phyloP scores from a whole-genome alignment of 495 filamentous ascomycete genomes.

The Penicillium robsamsonii region DNA sequence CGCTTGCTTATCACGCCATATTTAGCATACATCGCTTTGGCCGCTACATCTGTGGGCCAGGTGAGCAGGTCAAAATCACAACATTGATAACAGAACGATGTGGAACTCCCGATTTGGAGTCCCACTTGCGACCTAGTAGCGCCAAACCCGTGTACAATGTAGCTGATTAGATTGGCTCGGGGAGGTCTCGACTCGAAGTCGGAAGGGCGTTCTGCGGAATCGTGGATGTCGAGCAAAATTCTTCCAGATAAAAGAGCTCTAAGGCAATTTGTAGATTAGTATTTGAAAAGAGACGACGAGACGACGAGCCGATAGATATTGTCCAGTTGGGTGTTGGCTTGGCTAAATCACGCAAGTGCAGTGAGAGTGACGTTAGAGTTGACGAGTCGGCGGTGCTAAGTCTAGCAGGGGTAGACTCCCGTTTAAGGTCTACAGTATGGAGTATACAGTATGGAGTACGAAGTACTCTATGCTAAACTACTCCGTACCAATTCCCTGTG shows the following conservation, averaged over 20 bases:
- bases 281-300: neutral
- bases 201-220: neutral
- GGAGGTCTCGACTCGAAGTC: neutral
- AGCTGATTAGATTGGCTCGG: neutral
- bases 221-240: neutral
- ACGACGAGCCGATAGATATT: neutral
- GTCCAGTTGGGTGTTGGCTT: slow-evolving; percentile 4
- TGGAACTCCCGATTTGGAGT: neutral
- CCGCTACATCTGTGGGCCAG: neutral
- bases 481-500: too few species aligned
- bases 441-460: neutral
- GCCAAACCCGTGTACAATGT: neutral
- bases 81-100: slow-evolving; percentile 3
- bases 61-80: neutral
- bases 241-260: neutral
- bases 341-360: slow-evolving; percentile 26
- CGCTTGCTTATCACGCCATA: slow-evolving; percentile 25
- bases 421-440: too few species aligned
- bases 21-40: neutral
- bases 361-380: slow-evolving; percentile 24
- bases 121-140: slow-evolving; percentile 1
- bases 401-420: neutral
- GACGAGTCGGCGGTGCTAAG: slow-evolving; percentile 8
- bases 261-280: neutral
- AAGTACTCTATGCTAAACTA: neutral